These are phyloP conservation scores for Centaurea solstitialis DNA, from an alignment of 129 eudicot genomes.

Conservation along the genomic window DNA sequence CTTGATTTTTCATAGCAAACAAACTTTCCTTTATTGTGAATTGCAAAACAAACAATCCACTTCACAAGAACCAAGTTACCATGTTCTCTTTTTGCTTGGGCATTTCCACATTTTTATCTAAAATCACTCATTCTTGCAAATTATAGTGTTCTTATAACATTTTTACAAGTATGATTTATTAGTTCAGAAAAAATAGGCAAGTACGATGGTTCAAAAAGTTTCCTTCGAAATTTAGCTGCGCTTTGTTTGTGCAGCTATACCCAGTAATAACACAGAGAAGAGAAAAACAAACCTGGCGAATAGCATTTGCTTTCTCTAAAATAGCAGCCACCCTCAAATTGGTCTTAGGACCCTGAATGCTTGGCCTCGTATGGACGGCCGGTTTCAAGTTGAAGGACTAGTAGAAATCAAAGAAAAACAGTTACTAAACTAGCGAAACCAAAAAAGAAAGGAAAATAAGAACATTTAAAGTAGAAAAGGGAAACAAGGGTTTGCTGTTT, in stretches of 20 bases:
- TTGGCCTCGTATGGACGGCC: constrained; percentile 57
- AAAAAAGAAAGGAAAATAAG: neutral
- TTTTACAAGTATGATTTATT: neutral
- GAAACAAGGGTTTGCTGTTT: neutral
- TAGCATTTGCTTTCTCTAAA: constrained; percentile 78
- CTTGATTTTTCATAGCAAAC: neutral
- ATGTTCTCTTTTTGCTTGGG: neutral
- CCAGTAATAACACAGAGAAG: neutral
- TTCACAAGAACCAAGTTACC: neutral
- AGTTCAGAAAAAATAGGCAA: neutral
- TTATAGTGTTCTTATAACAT: neutral
- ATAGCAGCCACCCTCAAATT: constrained; percentile 85
- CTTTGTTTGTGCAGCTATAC: neutral
- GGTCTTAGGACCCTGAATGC: constrained; percentile 67
- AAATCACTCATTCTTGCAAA: constrained; percentile 1
- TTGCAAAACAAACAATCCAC: neutral
- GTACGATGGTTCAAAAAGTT: neutral
- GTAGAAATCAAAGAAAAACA: neutral
- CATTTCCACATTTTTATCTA: neutral
- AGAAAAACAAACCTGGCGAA: constrained; percentile 74
- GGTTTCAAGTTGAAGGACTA: constrained; percentile 83
- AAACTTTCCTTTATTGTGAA: neutral
- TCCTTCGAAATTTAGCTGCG: neutral
- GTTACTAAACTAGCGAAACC: neutral
- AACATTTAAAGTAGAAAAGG: neutral